Evolutionary conservation across 2,329 filamentous ascomycete species (phyloP), one percentile per base, ranked within the genome.

Genomic region (Penicillium sp.): DNA sequence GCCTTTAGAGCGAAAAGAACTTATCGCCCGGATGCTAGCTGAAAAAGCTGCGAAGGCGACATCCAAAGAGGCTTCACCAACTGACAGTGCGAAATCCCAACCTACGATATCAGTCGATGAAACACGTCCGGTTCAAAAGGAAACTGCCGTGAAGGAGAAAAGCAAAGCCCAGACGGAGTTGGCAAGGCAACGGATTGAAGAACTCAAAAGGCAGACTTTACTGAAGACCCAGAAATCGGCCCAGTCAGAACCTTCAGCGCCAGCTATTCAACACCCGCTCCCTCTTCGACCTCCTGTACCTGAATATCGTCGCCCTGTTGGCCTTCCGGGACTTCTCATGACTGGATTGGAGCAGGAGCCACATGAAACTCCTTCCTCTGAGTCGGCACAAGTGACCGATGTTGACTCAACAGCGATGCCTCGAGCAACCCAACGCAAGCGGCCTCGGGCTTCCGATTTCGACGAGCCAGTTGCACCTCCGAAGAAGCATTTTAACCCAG

Each of bases 121-220:
- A 10, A 21, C 45, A 17, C 45, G 49, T 33, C 26, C 51, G n/a
- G 47, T 44, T 4, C 53, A 59, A 26, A 66, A 61, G 33, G 59
- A 58, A 31, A 49, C 53, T 2, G 56, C 61, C 42, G 63, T 65
- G 5, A 72, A 71, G 37, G 67, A 70, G 60, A 79, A 72, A 56
- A 72, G 73, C 29, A 80, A 84, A 62, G 80, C 80, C 17, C 79
- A 88, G 56, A 95, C 87, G 53, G 87, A 87, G 51, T 71, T 89
- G 29, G 76, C 90, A 41, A 82, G 87, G 56, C 80, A 88, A 63
- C 88, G 88, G 57, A 83, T 95, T 62, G 87, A 88, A 52, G 84
- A 84, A 21, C 71, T 93, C 21, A 81, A 82, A 57, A 83, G 80
- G 49, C 69, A 67, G 55, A 67, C 68, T 45, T 58, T 74, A 13